phyloP scores from a whole-genome alignment of 768 basidiomycete species.

The Pleurotus tuber-regium region DNA sequence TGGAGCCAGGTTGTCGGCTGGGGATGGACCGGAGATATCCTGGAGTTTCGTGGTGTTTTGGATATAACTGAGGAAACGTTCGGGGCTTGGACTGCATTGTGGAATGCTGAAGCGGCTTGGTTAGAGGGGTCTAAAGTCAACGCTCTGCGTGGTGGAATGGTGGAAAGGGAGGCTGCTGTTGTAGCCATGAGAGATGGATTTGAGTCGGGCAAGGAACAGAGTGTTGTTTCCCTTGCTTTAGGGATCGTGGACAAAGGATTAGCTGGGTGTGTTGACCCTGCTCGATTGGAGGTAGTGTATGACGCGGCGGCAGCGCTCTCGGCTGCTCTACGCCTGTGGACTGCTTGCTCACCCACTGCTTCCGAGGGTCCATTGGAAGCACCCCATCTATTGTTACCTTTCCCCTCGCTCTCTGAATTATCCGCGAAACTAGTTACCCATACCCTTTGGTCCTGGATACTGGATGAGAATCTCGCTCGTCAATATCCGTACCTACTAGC shows the following conservation, averaged over 20 bases:
- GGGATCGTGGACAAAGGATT: constrained; percentile 13
- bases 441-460: constrained; percentile 44
- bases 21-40: constrained; percentile 66
- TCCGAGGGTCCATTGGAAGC: constrained; percentile 33
- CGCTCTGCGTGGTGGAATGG: constrained; percentile 59
- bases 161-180: constrained; percentile 49
- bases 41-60: constrained; percentile 36
- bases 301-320: constrained; percentile 35
- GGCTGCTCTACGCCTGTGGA: constrained; percentile 58
- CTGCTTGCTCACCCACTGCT: constrained; percentile 53
- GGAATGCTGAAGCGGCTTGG: constrained; percentile 64
- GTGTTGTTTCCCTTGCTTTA: constrained; percentile 29
- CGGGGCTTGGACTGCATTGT: constrained; percentile 46
- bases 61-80: constrained; percentile 29
- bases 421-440: constrained; percentile 50
- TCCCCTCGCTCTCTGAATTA: constrained; percentile 50
- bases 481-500: constrained; percentile 25
- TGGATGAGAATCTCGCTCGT: constrained; percentile 12
- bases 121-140: constrained; percentile 78
- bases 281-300: constrained; percentile 14
- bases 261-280: constrained; percentile 19
- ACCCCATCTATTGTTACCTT: constrained; percentile 65
- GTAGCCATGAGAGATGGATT: constrained; percentile 39
- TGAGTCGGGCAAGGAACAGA: constrained; percentile 29
- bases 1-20: constrained; percentile 88